These are phyloP conservation scores for Emmonsiellopsis sp. DNA, from an alignment of 2,329 filamentous ascomycete genomes.

Conservation along the genomic window DNA sequence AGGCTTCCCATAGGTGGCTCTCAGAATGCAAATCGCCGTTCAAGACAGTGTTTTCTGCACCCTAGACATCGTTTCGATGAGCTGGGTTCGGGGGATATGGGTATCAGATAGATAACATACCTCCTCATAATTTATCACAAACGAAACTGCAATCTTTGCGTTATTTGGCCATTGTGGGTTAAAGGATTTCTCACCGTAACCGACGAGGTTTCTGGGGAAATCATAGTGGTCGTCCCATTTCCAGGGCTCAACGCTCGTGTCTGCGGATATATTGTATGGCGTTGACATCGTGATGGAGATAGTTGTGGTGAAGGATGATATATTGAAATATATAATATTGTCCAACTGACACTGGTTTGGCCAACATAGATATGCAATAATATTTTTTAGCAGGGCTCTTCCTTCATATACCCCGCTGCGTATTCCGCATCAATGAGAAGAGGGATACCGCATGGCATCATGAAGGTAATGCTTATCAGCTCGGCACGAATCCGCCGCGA, in stretches of 20 bases:
- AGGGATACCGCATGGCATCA: no score
- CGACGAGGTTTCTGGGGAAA: conserved; percentile 7
- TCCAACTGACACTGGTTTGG: no score
- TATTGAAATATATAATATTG: no score
- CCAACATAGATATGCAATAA: no score
- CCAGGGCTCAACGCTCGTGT: not conserved
- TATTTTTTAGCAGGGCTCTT: no score
- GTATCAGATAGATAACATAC: conserved; percentile 22
- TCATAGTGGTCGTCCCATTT: not conserved
- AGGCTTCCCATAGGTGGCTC: conserved; percentile 29
- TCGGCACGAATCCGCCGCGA: no score
- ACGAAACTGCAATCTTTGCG: conserved; percentile 36
- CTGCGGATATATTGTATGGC: not conserved
- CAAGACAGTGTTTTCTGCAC: not conserved
- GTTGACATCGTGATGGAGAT: not conserved
- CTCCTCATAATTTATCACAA: conserved; percentile 40
- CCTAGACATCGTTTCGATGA: not conserved
- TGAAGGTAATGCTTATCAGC: no score
- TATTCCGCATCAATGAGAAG: no score
- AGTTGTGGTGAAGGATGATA: not conserved
- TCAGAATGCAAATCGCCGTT: not conserved
- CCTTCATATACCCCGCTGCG: no score
- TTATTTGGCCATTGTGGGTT: conserved; percentile 32
- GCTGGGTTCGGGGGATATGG: not conserved
- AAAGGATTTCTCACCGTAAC: conserved; percentile 33